phyloP scores from a whole-genome alignment of 2,329 filamentous ascomycete species.

The Cladophialophora psammophila region DNA sequence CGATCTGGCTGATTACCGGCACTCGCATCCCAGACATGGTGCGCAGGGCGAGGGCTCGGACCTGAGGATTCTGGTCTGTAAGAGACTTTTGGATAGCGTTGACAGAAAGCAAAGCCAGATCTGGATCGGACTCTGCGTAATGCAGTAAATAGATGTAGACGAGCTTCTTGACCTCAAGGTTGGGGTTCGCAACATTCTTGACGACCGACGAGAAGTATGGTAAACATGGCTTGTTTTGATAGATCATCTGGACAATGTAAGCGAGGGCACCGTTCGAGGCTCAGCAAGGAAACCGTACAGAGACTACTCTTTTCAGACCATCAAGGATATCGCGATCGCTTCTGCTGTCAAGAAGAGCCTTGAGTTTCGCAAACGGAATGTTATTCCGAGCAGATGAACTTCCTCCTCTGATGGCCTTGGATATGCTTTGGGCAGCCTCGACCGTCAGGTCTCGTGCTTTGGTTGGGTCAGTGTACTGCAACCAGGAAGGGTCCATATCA shows the following conservation, averaged over 20 bases:
- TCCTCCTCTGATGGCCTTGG: constrained; percentile 60
- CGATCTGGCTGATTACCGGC: constrained; percentile 96
- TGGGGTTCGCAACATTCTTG: constrained; percentile 95
- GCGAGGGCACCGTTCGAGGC: constrained; percentile 5
- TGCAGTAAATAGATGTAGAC: constrained; percentile 98
- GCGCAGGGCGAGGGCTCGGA: constrained; percentile 88
- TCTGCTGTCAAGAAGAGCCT: constrained; percentile 92
- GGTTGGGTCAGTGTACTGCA: constrained; percentile 39
- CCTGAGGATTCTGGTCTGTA: constrained; percentile 87
- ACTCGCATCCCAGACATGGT: constrained; percentile 99
- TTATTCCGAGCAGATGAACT: constrained; percentile 69
- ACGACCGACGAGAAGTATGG: constrained; percentile 97
- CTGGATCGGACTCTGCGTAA: constrained; percentile 94
- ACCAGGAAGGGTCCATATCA: constrained; percentile 35
- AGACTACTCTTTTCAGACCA: constrained; percentile 84
- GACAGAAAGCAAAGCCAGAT: constrained; percentile 93
- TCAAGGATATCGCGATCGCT: constrained; percentile 93
- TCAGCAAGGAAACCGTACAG: constrained; percentile 62
- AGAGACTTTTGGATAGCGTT: constrained; percentile 99
- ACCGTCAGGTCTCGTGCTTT: constrained; percentile 94
- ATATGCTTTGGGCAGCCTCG: constrained; percentile 90
- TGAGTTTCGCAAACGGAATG: constrained; percentile 82
- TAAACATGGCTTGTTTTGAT: constrained; percentile 83
- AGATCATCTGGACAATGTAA: constrained; percentile 77
- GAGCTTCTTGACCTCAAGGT: constrained; percentile 94